Evolutionary conservation across 1,284 basidiomycete genomes (phyloP).

Genomic region (Somion occarium): DNA sequence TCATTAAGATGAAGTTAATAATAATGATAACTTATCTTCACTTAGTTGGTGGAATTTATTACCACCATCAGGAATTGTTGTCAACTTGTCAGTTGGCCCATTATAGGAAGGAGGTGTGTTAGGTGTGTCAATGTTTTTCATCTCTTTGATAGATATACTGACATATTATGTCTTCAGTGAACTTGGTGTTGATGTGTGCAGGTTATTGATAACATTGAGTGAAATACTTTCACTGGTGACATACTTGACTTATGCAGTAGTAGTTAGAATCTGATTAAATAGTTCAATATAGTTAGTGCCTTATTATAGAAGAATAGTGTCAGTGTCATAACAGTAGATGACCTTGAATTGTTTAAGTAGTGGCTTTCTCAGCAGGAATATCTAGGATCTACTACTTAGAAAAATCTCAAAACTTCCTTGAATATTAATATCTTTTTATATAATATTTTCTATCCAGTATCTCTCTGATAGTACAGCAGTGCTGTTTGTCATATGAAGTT

Average conservation of each 20-base stretch:
- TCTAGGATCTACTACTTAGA: constrained; percentile 26
- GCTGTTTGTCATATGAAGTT: constrained; percentile 23
- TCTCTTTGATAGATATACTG: not conserved
- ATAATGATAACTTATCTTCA: no score
- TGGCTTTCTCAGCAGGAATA: constrained; percentile 28
- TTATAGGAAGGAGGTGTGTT: no score
- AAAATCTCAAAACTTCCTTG: constrained; percentile 28
- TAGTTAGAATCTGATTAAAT: not conserved
- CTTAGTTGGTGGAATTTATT: no score
- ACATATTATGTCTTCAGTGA: not conserved
- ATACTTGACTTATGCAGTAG: no score
- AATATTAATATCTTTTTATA: constrained; percentile 12
- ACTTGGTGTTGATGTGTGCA: not conserved
- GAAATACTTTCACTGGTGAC: not conserved
- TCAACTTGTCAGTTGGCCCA: no score
- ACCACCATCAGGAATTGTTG: no score
- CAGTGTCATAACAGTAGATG: constrained; percentile 22
- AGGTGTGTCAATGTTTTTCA: not conserved
- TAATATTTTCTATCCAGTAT: constrained; percentile 22
- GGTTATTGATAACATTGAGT: not conserved
- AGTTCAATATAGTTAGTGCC: not conserved
- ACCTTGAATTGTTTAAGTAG: constrained; percentile 21
- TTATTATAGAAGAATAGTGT: not conserved
- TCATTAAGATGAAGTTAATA: no score
- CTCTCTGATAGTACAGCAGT: constrained; percentile 20